Conservation (phyloP, 371 early-diverging fungal species). For the Mucor irregularis region DNA sequence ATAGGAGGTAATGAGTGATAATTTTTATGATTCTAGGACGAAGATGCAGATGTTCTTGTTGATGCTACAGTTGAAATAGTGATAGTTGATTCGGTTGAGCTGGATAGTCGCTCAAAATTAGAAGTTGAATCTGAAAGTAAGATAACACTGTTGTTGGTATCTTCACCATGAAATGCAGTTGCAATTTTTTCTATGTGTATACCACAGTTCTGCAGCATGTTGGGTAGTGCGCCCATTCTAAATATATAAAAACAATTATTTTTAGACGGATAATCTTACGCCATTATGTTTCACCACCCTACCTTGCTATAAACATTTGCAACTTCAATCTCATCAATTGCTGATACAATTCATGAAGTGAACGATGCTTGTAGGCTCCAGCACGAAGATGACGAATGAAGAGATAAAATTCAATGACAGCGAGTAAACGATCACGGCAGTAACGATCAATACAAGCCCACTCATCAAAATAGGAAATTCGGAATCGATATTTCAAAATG, state of each 20-base stretch:
- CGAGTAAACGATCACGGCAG: constrained; percentile 77
- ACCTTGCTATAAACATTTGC: constrained; percentile 61
- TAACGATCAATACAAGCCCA: constrained; percentile 77
- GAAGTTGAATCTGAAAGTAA: constrained; percentile 8
- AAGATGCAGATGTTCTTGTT: constrained; percentile 18
- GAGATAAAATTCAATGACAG: constrained; percentile 77
- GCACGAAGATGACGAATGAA: constrained; percentile 74
- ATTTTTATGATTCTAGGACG: neutral
- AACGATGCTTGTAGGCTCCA: constrained; percentile 69
- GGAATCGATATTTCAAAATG: constrained; percentile 71
- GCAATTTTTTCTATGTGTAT: constrained; percentile 21
- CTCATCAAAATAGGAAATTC: constrained; percentile 67
- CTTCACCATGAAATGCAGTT: constrained; percentile 26
- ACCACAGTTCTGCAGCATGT: constrained; percentile 25
- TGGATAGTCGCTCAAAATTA: constrained; percentile 19
- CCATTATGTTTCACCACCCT: neutral
- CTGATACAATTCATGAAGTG: constrained; percentile 62
- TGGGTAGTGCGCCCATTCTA: constrained; percentile 41
- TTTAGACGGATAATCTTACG: neutral
- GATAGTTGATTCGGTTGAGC: constrained; percentile 29
- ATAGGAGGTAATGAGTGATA: too few species aligned
- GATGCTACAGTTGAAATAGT: constrained; percentile 25
- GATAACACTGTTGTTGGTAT: constrained; percentile 3
- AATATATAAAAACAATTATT: neutral
- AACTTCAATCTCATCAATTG: constrained; percentile 67